Conservation (phyloP, 331 rosid species). For the Quercus phellos region DNA sequence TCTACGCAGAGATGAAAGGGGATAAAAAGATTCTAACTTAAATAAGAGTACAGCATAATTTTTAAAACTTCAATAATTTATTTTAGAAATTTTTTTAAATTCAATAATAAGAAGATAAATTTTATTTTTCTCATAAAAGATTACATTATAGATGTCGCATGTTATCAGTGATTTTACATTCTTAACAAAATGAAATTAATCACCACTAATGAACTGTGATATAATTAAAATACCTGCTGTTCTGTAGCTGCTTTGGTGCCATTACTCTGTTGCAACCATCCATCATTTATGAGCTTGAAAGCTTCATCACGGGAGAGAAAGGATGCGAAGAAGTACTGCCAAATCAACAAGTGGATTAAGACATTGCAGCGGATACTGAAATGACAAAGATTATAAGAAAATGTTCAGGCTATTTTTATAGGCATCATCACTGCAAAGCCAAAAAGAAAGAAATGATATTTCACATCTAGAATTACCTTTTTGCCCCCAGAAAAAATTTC, state of each 20-base stretch:
- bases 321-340: conserved; percentile 89
- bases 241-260: conserved; percentile 38
- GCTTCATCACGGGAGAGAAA: conserved; percentile 96
- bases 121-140: not conserved
- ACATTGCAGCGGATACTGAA: conserved; percentile 21
- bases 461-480: conserved; percentile 52
- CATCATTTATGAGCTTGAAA: conserved; percentile 67
- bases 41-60: not conserved
- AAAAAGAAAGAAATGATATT: not conserved
- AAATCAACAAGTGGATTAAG: conserved; percentile 28
- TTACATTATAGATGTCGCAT: not conserved
- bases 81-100: not conserved
- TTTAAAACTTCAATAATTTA: too few relatives aligned
- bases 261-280: conserved; percentile 57
- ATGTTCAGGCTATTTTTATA: conserved; percentile 6
- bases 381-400: conserved; percentile 7
- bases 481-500: conserved; percentile 64
- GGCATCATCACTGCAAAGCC: conserved; percentile 20
- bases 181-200: not conserved
- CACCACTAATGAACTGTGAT: not conserved
- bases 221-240: conserved; percentile 48
- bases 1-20: not conserved
- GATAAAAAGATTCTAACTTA: not conserved
- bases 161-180: not conserved
- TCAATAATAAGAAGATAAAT: not conserved